Evolutionary conservation across 2,329 filamentous ascomycete genomes (phyloP), one percentile per base, ranked within the genome.

Genomic region (Phyllosticta citrichinensis): DNA sequence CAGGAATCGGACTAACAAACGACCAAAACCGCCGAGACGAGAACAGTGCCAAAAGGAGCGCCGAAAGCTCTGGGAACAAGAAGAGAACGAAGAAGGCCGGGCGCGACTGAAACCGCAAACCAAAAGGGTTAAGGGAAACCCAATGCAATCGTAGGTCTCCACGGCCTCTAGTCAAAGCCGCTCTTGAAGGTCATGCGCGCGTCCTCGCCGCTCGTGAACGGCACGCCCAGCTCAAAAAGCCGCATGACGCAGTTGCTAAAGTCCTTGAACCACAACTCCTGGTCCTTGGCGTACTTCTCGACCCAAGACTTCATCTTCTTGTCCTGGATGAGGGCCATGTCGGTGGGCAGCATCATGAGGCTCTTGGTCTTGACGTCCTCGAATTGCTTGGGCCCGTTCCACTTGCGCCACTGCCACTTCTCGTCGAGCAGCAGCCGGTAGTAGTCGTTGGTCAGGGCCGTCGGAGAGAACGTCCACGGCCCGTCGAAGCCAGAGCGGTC

Each of bases 301-400:
- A 93, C 89, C 70, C 83, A 86, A 71, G 83, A 79, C 77, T 83
- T 85, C 82, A 97, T 95, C 66, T 80, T 81, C 83, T 93, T 93
- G 79, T 97, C 93, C 79, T 92, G 84, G 71, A 96, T 78, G 61
- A 97, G 81, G 61, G 87, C 88, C 77, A 95, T 86, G 72, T 99
- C 93, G 66, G 91, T 88, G 58, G 94, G 94, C 75, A 99, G 80
- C 93, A 99, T 97, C 94, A 99, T 97, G 69, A 97, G 79, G 52
- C 82, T 82, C 83, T 96, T 92, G 70, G 87, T 90, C 71, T 81
- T 84, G 79, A 89, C 88, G 78, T 97, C 92, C 78, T 96, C 87
- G 73, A 87, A 93, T 83, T 95, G 92, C 77, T 87, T 86, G 66
- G 91, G 91, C 27, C 94, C 93, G 69, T 92, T 85, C 93, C 91